Evolutionary conservation across 345 rosid genomes (phyloP), one percentile per base, ranked within the genome.

Genomic region (Pelargonium nanum): DNA sequence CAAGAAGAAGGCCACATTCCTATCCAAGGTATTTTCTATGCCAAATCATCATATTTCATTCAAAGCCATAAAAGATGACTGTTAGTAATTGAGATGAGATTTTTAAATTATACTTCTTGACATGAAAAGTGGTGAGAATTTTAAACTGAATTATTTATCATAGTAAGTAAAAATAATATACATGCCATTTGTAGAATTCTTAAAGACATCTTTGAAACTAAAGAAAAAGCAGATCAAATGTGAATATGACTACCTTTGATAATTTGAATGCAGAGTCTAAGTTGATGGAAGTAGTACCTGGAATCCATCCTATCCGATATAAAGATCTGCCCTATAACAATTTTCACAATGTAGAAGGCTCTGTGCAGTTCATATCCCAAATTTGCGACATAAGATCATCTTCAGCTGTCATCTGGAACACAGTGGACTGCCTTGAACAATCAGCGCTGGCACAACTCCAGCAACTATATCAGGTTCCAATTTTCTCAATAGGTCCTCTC

Each of bases 1-100:
- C 62, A 57, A 44, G 61, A 25, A 26, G 59, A 70, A 30, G 79
- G 81, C 21, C 9, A 17, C 23, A 48, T 77, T 52, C 76, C 80
- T 25, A 40, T 60, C 0, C 72, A 62, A 66, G 85, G 86, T 82
- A 59, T 10, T 24, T n/a, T 0, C 24, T 24, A 4, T n/a, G 25
- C 19, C 22, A 26, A 30, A 5, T 28, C 45, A 52, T 10, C 19
- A 19, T n/a, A n/a, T 5, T 34, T 15, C 4, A 34, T 9, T 34
- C 12, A 4, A 9, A 28, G 4, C 34, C 34, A 8, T 32, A 28
- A 26, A 26, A 23, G 22, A 58, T 15, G 23, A 6, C 21, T 32
- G 22, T 52, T 19, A 12, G 16, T 52, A 48, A 13, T 17, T 48
- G 16, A 48, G 52, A 48, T 19, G n/a, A 9, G n/a, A 48, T 19